phyloP scores from a whole-genome alignment of 2,329 filamentous ascomycete species.

The Colletotrichum agaves region DNA sequence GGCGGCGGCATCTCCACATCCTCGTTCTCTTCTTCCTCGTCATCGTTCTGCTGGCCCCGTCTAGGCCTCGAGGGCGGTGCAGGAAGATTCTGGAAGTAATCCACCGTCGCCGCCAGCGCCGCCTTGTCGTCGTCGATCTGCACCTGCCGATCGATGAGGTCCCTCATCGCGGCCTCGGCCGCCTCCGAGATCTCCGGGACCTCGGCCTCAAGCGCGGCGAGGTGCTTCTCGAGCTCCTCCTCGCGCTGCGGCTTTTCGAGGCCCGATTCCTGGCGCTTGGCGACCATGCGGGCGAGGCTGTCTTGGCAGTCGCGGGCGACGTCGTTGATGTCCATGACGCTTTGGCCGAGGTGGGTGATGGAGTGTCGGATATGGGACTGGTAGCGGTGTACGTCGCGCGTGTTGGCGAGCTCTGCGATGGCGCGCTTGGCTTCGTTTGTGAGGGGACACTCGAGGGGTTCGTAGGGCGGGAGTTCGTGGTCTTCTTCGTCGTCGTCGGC shows the following conservation, averaged over 20 bases:
- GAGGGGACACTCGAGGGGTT: slow-evolving; percentile 60
- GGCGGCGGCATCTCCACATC: slow-evolving; percentile 32
- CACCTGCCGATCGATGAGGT: slow-evolving; percentile 60
- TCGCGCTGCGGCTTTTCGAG: slow-evolving; percentile 50
- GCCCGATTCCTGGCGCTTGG: slow-evolving; percentile 52
- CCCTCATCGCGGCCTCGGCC: slow-evolving; percentile 59
- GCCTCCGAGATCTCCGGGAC: slow-evolving; percentile 56
- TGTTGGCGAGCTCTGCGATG: slow-evolving; percentile 56
- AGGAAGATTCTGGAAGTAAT: slow-evolving; percentile 30
- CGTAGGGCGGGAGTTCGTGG: slow-evolving; percentile 58
- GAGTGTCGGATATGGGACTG: slow-evolving; percentile 59
- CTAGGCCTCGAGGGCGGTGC: slow-evolving; percentile 22
- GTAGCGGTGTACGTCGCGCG: slow-evolving; percentile 54
- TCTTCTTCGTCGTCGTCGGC: slow-evolving; percentile 26
- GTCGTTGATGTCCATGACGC: slow-evolving; percentile 63
- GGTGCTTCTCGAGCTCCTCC: slow-evolving; percentile 51
- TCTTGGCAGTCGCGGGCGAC: slow-evolving; percentile 50
- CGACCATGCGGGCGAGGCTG: slow-evolving; percentile 45
- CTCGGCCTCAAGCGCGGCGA: slow-evolving; percentile 51
- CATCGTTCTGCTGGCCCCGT: slow-evolving; percentile 35
- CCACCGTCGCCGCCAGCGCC: slow-evolving; percentile 50
- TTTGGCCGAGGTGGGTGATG: slow-evolving; percentile 54
- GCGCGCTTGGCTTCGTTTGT: slow-evolving; percentile 50
- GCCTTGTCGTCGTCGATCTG: slow-evolving; percentile 61
- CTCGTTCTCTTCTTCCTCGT: slow-evolving; percentile 41